phyloP scores from a whole-genome alignment of 2,329 filamentous ascomycete species.

The Gnomoniopsis sp. region DNA sequence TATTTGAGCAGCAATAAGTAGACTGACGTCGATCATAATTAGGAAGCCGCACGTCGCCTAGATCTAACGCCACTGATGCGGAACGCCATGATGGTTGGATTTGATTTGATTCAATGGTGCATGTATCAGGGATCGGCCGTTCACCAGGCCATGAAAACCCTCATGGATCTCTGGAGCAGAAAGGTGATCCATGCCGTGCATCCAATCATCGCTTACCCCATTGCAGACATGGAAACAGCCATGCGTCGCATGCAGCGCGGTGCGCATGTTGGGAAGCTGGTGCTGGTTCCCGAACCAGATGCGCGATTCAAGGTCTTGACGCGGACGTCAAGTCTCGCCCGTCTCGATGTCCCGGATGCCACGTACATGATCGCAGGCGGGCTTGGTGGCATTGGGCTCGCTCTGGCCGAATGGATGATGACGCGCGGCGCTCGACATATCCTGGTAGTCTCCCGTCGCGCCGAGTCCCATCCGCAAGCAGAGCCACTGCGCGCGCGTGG shows the following conservation, averaged over 20 bases:
- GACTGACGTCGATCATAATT: too few relatives aligned
- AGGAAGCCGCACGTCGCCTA: too few relatives aligned
- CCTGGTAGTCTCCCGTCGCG: constrained; percentile 19
- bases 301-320: too few relatives aligned
- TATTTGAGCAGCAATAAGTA: too few relatives aligned
- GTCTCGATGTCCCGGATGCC: constrained; percentile 13
- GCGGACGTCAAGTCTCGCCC: too few relatives aligned
- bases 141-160: too few relatives aligned
- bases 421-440: constrained; percentile 21
- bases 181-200: constrained; percentile 1
- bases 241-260: constrained; percentile 33
- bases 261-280: constrained; percentile 31
- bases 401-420: constrained; percentile 26
- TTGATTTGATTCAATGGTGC: too few relatives aligned
- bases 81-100: too few relatives aligned
- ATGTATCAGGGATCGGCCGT: too few relatives aligned
- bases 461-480: too few relatives aligned
- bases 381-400: constrained; percentile 28
- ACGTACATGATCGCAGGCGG: constrained; percentile 31
- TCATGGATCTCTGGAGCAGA: too few relatives aligned
- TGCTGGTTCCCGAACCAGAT: constrained; percentile 21
- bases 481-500: constrained; percentile 15
- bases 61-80: too few relatives aligned
- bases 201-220: constrained; percentile 16
- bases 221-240: constrained; percentile 24